Evolutionary conservation across 139 green algal genomes (phyloP), one percentile per base, ranked within the genome.

Genomic region (Chlorella sp.): DNA sequence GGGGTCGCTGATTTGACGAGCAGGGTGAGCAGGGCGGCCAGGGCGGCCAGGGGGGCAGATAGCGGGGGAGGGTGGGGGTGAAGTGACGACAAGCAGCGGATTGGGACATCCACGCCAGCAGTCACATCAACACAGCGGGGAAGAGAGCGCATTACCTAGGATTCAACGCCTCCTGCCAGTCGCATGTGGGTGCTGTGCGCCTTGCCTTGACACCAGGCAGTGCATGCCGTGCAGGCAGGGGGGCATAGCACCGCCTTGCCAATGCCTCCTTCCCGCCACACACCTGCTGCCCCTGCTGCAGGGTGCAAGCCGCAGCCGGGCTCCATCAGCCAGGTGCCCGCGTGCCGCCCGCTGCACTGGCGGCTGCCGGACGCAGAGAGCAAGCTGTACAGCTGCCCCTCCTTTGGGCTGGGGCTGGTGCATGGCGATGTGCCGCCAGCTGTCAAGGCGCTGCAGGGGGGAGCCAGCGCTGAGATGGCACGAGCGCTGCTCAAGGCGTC

Each of bases 291-390:
- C 14, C 28, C 69, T 18, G 21, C 0, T 60, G 83, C 83, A 87
- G 83, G 83, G 4, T 87, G 83, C 61, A 1, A 12, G 28, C 61
- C 64, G 36, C 83, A 79, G 36, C 36, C 36, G 0, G 83, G 61
- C 1, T 39, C 83, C 0, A 64, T 24, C 83, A 87, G 83, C 83
- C 36, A 64, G 24, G 83, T 87, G 36, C 83, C 83, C 21, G 83
- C 37, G 21, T 87, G 83, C 83, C 83, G 36, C 36, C 83, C 83
- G 83, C 83, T 78, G 37, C 83, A 87, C 83, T 87, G 83, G 83
- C 83, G 39, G 61, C 34, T 77, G 61, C 83, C 83, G 5, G 36
- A 79, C 7, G 64, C 37, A 16, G 83, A 87, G 64, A 34, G 30
- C 7, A 36, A 22, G 34, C 83, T 64, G 3, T 87, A 87, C 83